These are phyloP conservation scores for Plasmodium gonderi DNA, from an alignment of 169 alveolate genomes.

Conservation along the genomic window DNA sequence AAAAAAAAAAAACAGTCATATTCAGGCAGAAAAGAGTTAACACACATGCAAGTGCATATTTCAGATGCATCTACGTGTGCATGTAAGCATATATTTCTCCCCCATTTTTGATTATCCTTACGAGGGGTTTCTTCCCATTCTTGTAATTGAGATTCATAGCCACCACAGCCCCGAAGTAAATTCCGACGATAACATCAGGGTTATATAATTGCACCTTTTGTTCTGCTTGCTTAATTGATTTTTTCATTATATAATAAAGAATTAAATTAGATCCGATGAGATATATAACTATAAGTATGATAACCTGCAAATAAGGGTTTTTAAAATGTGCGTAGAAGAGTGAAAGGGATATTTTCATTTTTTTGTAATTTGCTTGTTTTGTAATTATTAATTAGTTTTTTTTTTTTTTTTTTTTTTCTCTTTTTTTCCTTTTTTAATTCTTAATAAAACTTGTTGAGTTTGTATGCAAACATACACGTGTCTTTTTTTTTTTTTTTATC, in stretches of 20 bases:
- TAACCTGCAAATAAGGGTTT: conserved; percentile 4
- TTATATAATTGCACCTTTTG: conserved; percentile 42
- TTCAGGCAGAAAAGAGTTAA: no score
- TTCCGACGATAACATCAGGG: conserved; percentile 72
- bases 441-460: no score
- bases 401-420: not conserved
- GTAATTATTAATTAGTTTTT: no score
- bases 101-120: conserved; percentile 7
- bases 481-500: not conserved
- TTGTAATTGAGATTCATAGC: conserved; percentile 73
- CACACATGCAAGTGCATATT: not conserved
- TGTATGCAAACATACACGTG: not conserved
- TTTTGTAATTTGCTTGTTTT: no score
- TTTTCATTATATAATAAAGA: conserved; percentile 68
- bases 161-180: conserved; percentile 71
- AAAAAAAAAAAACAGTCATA: not conserved
- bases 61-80: not conserved
- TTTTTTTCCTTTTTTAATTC: not conserved
- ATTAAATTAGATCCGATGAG: conserved; percentile 57
- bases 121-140: conserved; percentile 69
- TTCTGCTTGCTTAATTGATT: conserved; percentile 73
- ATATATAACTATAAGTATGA: conserved; percentile 32
- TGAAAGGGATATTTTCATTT: no score
- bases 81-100: not conserved
- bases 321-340: no score